Evolutionary conservation across 805 yeast genomes (phyloP).

Genomic region (Starmerella asiatica): DNA sequence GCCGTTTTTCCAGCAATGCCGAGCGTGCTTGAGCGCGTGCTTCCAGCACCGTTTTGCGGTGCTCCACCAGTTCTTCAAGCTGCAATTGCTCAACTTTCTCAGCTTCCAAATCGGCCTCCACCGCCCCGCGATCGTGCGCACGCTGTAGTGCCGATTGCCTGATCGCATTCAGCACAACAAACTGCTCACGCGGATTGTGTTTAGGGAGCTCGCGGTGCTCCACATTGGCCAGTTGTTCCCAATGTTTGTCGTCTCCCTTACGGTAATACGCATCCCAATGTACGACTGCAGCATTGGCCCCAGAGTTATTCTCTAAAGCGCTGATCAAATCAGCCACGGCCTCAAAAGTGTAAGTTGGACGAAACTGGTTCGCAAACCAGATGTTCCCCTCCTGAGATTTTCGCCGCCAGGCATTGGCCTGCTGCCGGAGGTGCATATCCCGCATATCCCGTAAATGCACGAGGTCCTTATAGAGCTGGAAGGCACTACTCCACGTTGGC

Average conservation of each 20-base stretch:
- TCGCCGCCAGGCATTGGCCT: conserved; percentile 55
- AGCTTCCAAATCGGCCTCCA: conserved; percentile 1
- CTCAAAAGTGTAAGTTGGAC: conserved; percentile 85
- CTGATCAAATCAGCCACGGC: conserved; percentile 72
- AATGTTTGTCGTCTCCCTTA: conserved; percentile 62
- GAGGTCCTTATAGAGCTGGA: conserved; percentile 59
- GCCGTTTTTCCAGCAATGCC: conserved; percentile 16
- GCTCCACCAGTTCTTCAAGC: conserved; percentile 4
- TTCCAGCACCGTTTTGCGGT: conserved; percentile 3
- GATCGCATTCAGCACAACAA: conserved; percentile 45
- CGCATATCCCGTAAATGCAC: conserved; percentile 62
- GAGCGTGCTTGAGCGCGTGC: conserved; percentile 11
- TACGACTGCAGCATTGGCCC: background rate
- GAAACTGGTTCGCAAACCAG: conserved; percentile 77
- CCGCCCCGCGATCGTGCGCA: conserved; percentile 7
- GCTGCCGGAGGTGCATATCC: conserved; percentile 42
- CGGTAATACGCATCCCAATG: conserved; percentile 84
- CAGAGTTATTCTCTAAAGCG: conserved; percentile 46
- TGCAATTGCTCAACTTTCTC: conserved; percentile 6
- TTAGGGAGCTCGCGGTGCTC: conserved; percentile 44
- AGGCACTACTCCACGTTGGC: conserved; percentile 37
- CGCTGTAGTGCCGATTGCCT: conserved; percentile 15
- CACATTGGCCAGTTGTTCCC: conserved; percentile 43
- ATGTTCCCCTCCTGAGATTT: conserved; percentile 64
- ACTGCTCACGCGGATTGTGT: conserved; percentile 52